Percentiles rank a stretch among this genome's conserved stretches.
phyloP scores from a whole-genome alignment of 2,329 filamentous ascomycete species.

The Cercospora sp. region DNA sequence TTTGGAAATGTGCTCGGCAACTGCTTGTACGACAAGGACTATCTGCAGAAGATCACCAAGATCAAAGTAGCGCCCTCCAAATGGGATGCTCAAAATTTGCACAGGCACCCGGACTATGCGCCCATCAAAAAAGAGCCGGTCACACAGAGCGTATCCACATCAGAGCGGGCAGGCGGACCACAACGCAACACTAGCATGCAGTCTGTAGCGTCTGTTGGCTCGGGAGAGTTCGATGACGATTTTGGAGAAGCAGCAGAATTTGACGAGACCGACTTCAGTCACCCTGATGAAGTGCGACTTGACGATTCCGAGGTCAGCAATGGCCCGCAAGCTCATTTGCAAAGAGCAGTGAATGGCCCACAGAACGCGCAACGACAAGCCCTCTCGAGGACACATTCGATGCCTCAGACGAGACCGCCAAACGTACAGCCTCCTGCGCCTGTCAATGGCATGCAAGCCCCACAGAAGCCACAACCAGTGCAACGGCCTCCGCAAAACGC shows the following conservation, averaged over 20 bases:
- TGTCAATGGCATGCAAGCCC: conserved; percentile 27
- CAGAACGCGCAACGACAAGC: conserved; percentile 29
- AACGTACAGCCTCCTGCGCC: conserved; percentile 33
- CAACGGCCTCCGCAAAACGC: conserved; percentile 27
- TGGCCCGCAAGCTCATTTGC: conserved; percentile 25
- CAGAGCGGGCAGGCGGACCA: conserved; percentile 20
- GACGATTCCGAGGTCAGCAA: conserved; percentile 36
- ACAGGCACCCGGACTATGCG: conserved; percentile 75
- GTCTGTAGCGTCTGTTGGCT: conserved; percentile 36
- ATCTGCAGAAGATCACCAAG: conserved; percentile 84
- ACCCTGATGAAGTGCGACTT: conserved; percentile 74
- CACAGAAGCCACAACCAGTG: conserved; percentile 29
- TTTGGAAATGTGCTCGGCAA: conserved; percentile 98
- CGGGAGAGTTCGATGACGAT: conserved; percentile 55
- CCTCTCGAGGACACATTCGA: conserved; percentile 35
- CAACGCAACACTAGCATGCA: conserved; percentile 34
- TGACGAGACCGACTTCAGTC: conserved; percentile 60
- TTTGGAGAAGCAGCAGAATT: conserved; percentile 53
- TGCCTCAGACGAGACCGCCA: conserved; percentile 35
- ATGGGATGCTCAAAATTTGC: conserved; percentile 76
- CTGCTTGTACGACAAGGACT: conserved; percentile 96
- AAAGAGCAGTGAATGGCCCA: conserved; percentile 21
- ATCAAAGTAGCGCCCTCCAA: conserved; percentile 76
- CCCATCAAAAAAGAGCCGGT: conserved; percentile 58
- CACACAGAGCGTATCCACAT: conserved; percentile 17